Conservation (phyloP, 2,329 filamentous ascomycete genomes). For the Myriosclerotinia curreyana region DNA sequence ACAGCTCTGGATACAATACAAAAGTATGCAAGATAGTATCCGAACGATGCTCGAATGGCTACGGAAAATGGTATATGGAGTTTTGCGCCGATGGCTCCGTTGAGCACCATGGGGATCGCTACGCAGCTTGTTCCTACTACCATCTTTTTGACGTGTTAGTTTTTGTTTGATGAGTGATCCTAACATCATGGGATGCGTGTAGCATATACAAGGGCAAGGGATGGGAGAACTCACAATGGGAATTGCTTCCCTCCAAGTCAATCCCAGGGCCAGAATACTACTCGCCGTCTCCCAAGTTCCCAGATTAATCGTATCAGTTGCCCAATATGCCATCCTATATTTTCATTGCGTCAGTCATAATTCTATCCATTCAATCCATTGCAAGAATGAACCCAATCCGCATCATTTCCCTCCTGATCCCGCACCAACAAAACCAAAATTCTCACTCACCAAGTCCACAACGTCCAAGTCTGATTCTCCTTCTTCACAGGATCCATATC, state of each 20-base stretch:
- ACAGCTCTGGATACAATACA: conserved; percentile 44
- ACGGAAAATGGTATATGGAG: conserved; percentile 50
- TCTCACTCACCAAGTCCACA: conserved; percentile 39
- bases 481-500: conserved; percentile 38
- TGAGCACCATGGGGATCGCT: conserved; percentile 51
- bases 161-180: not conserved
- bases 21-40: conserved; percentile 46
- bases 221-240: conserved; percentile 37
- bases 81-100: conserved; percentile 46
- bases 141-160: conserved; percentile 40
- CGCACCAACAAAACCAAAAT: not conserved
- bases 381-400: not conserved
- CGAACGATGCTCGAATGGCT: conserved; percentile 46
- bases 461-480: conserved; percentile 37
- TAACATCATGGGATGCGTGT: not conserved
- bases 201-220: conserved; percentile 16
- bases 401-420: not conserved
- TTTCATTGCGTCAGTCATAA: not conserved
- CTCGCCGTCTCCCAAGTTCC: conserved; percentile 53
- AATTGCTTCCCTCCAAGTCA: conserved; percentile 55
- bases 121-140: conserved; percentile 61
- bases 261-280: conserved; percentile 49
- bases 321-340: conserved; percentile 42
- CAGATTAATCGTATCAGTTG: conserved; percentile 43
- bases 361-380: not conserved